These are phyloP conservation scores for Salix exigua DNA, from an alignment of 345 rosid species.

Conservation along the genomic window DNA sequence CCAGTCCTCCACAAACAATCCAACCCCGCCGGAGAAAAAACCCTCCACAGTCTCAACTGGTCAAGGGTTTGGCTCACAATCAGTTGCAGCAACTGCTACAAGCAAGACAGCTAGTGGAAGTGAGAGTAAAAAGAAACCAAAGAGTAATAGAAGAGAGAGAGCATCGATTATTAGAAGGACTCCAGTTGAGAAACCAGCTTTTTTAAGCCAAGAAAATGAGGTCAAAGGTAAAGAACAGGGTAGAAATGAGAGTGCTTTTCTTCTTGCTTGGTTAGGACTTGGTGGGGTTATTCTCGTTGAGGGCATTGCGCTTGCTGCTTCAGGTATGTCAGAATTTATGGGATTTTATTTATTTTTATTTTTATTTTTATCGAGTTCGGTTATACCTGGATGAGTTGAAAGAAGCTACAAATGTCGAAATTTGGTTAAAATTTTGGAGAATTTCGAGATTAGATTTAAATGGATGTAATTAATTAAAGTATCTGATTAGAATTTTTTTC, in stretches of 20 bases:
- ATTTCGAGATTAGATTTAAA: background rate
- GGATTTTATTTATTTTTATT: background rate
- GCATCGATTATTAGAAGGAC: slow-evolving; percentile 50
- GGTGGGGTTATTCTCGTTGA: slow-evolving; percentile 65
- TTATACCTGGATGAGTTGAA: background rate
- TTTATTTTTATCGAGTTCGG: background rate
- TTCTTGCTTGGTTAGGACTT: slow-evolving; percentile 79
- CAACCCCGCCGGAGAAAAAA: slow-evolving; percentile 35
- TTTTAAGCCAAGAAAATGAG: slow-evolving; percentile 47
- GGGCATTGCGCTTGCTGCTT: slow-evolving; percentile 71
- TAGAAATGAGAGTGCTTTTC: slow-evolving; percentile 78
- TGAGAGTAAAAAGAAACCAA: slow-evolving; percentile 37
- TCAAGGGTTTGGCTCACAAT: slow-evolving; percentile 53
- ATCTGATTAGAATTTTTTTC: background rate
- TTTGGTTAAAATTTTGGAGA: background rate
- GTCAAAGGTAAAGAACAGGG: slow-evolving; percentile 52
- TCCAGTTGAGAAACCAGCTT: slow-evolving; percentile 64
- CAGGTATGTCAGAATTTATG: slow-evolving; percentile 40
- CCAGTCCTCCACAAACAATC: slow-evolving; percentile 34
- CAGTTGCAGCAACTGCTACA: slow-evolving; percentile 11
- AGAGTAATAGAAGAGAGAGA: slow-evolving; percentile 50
- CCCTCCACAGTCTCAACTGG: slow-evolving; percentile 34
- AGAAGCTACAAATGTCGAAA: background rate
- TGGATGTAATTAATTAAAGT: background rate
- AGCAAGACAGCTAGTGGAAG: slow-evolving; percentile 5